Conservation (phyloP, 2,329 filamentous ascomycete genomes). For the Trichoderma polysporum region DNA sequence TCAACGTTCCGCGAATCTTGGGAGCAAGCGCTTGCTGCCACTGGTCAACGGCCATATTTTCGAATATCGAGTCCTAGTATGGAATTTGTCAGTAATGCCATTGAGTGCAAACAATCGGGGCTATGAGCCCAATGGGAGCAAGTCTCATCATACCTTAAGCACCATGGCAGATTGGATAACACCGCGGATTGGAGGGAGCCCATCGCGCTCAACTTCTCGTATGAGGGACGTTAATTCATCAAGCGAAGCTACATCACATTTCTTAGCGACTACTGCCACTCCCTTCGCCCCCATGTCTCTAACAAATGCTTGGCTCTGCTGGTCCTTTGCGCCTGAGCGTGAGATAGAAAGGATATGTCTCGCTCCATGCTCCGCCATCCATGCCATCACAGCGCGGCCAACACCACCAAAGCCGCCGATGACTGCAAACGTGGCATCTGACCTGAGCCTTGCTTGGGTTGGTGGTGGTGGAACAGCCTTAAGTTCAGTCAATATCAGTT, state of each 20-base stretch:
- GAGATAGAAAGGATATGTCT: background rate
- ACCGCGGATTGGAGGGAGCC: constrained; percentile 26
- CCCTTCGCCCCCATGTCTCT: too few species aligned
- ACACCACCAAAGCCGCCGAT: background rate
- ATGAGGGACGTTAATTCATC: too few species aligned
- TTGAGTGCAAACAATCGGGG: too few species aligned
- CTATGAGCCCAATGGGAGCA: too few species aligned
- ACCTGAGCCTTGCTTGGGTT: too few species aligned
- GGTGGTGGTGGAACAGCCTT: too few species aligned
- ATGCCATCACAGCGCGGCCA: background rate
- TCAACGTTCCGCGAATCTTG: constrained; percentile 35
- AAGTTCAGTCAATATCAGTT: too few species aligned
- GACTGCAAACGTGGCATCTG: background rate
- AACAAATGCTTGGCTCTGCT: too few species aligned
- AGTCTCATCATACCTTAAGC: constrained; percentile 22
- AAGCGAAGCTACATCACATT: too few species aligned
- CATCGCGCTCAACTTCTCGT: too few species aligned
- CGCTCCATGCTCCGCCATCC: background rate
- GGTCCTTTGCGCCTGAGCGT: too few species aligned
- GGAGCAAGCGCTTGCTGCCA: constrained; percentile 30
- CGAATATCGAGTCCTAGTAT: constrained; percentile 31
- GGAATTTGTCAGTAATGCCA: background rate
- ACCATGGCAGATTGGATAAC: constrained; percentile 32
- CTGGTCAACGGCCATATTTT: constrained; percentile 29
- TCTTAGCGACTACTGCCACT: background rate